Evolutionary conservation across 2,329 filamentous ascomycete species (phyloP).

Genomic region (Microdochium bolleyi): DNA sequence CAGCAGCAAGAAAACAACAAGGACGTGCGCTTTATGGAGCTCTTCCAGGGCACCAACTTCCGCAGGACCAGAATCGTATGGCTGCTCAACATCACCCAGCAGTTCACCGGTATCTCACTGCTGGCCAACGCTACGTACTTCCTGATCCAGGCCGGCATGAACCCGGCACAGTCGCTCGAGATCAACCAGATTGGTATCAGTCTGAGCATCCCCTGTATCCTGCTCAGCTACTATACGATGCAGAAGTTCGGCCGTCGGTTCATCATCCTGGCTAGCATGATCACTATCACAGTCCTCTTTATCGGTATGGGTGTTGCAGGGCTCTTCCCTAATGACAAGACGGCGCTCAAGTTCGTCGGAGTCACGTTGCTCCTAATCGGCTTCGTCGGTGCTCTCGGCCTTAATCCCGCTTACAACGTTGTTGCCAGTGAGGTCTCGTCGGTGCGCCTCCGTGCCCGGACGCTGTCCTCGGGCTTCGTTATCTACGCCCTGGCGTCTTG

Average conservation of each 20-base stretch:
- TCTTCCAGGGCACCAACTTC: conserved; percentile 8
- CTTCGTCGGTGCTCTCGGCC: conserved; percentile 9
- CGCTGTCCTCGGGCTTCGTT: conserved; percentile 1
- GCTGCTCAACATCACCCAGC: conserved; percentile 9
- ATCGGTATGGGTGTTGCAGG: conserved; percentile 11
- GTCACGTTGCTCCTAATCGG: neutral
- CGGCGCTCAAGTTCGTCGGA: neutral
- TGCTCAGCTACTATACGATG: conserved; percentile 1
- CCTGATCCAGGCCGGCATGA: conserved; percentile 12
- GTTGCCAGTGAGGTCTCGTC: conserved; percentile 2
- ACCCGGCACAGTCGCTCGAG: conserved; percentile 9
- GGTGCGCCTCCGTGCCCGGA: conserved; percentile 1
- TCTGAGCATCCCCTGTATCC: conserved; percentile 8
- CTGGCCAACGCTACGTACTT: conserved; percentile 15
- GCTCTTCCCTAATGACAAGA: conserved; percentile 3
- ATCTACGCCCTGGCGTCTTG: neutral
- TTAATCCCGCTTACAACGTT: conserved; percentile 8
- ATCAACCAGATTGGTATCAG: conserved; percentile 11
- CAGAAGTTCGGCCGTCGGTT: conserved; percentile 5
- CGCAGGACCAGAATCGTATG: conserved; percentile 11
- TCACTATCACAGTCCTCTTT: conserved; percentile 9
- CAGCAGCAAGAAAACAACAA: neutral
- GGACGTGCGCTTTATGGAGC: conserved; percentile 1
- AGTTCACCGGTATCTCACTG: conserved; percentile 9
- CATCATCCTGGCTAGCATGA: conserved; percentile 11